Evolutionary conservation across 345 rosid species (phyloP).

Genomic region (Passiflora organensis): DNA sequence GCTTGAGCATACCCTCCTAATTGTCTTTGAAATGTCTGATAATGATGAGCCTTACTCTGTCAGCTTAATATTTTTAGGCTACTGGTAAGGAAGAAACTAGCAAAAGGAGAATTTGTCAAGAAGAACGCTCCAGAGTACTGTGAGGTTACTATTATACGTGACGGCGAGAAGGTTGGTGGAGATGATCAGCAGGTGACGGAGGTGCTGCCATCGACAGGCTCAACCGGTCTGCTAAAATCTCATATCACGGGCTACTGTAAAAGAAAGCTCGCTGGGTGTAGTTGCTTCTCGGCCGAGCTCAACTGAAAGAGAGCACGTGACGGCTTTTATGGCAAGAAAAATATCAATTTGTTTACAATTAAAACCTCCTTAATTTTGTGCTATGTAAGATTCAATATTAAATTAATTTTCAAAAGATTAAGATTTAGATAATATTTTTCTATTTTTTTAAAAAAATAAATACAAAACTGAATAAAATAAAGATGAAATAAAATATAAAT

Average conservation of each 20-base stretch:
- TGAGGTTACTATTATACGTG: conserved; percentile 37
- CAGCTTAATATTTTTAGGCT: conserved; percentile 17
- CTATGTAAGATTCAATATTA: no score
- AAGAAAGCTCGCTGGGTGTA: conserved; percentile 31
- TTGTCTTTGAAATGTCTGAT: not conserved
- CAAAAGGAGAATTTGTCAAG: conserved; percentile 41
- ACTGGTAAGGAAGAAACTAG: conserved; percentile 19
- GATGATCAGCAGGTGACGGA: conserved; percentile 12
- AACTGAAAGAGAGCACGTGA: conserved; percentile 10
- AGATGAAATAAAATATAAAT: no score
- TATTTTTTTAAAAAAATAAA: no score
- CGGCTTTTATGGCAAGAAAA: no score
- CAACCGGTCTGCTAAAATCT: conserved; percentile 3
- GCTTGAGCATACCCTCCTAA: not conserved
- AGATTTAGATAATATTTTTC: no score
- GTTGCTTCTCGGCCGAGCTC: conserved; percentile 40
- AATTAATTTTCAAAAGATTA: no score
- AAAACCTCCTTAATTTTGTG: no score
- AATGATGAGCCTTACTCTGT: not conserved
- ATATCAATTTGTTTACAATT: no score
- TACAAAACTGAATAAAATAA: no score
- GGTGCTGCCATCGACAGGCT: conserved; percentile 4
- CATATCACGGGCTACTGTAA: conserved; percentile 5
- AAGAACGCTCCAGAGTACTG: conserved; percentile 53
- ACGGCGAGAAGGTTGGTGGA: conserved; percentile 29